Evolutionary conservation across 2,329 filamentous ascomycete genomes (phyloP), one percentile per base, ranked within the genome.

Genomic region (Fusarium paranaense): DNA sequence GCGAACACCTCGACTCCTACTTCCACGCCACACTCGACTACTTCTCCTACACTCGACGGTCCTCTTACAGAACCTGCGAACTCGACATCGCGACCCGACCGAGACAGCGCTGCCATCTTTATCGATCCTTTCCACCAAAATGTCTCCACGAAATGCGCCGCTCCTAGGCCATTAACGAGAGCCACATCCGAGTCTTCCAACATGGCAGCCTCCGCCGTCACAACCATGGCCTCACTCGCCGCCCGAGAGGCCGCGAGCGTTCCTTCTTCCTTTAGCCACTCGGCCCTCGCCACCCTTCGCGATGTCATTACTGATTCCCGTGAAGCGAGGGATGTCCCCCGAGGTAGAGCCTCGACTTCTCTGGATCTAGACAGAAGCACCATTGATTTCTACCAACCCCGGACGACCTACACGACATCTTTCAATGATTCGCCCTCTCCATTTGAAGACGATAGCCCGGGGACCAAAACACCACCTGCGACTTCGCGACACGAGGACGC

Each of bases 131-230:
- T 45, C 11, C 62, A 70, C 40, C 73, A 79, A 76, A 78, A 85
- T 86, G 84, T 80, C 71, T 76, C 78, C 64, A 73, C 76, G 66
- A 77, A 80, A 47, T 76, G 82, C 72, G 80, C 71, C 75, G 79
- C 84, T 77, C 79, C 80, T 76, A 81, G 78, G 75, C 77, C 81
- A 78, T 70, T 87, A 79, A 84, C 79, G 69, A 81, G 82, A 66
- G 80, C 80, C 67, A 79, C 80, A 58, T 79, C 80, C 69, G 76
- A 79, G 66, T 74, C 76, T n/a, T 73, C 71, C 38, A 73, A 73
- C 37, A 83, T 83, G 81, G 79, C 79, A 62, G 74, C 83, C 50
- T 79, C 81, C 42, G 76, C 78, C 60, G 79, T 82, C 57, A 75
- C 83, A n/a, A 78, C 80, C 61, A 74, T 80, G 33, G 74, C 82